A percentile compares a stretch with the other conserved stretches of the same genome.
These are phyloP conservation scores for Senna siamea DNA, from an alignment of 306 rosid genomes.

Conservation along the genomic window DNA sequence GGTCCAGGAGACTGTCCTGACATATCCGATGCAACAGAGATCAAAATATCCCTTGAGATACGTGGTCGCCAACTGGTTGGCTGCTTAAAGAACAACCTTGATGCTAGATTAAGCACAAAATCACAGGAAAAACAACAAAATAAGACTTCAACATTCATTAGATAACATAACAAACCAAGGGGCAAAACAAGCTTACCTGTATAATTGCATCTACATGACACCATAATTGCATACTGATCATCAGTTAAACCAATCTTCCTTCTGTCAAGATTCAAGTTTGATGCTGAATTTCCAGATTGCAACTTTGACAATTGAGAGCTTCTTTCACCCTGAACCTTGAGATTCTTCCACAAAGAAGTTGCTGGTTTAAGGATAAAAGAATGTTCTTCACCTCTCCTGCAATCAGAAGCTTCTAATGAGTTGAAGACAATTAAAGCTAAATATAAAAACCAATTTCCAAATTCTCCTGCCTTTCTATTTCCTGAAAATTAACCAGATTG, in stretches of 20 bases:
- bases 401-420: constrained; percentile 47
- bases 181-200: constrained; percentile 51
- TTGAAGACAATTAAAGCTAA: constrained; percentile 35
- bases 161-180: constrained; percentile 33
- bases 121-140: constrained; percentile 21
- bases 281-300: constrained; percentile 55
- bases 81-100: constrained; percentile 88
- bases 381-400: constrained; percentile 98
- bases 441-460: constrained; percentile 4
- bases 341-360: constrained; percentile 70
- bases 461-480: constrained; percentile 17
- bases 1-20: constrained; percentile 66
- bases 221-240: constrained; percentile 90
- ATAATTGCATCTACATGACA: constrained; percentile 94
- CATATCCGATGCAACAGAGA: constrained; percentile 90
- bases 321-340: constrained; percentile 66
- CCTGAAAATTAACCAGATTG: constrained; percentile 30
- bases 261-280: constrained; percentile 54
- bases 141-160: constrained; percentile 31
- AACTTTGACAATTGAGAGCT: constrained; percentile 53
- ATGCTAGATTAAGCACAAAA: constrained; percentile 54
- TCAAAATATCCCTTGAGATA: constrained; percentile 80
- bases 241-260: constrained; percentile 47
- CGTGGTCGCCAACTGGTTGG: constrained; percentile 93
- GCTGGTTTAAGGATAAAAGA: constrained; percentile 93